phyloP scores from a whole-genome alignment of 352 stramenopile species.

The Phytophthora sp. region DNA sequence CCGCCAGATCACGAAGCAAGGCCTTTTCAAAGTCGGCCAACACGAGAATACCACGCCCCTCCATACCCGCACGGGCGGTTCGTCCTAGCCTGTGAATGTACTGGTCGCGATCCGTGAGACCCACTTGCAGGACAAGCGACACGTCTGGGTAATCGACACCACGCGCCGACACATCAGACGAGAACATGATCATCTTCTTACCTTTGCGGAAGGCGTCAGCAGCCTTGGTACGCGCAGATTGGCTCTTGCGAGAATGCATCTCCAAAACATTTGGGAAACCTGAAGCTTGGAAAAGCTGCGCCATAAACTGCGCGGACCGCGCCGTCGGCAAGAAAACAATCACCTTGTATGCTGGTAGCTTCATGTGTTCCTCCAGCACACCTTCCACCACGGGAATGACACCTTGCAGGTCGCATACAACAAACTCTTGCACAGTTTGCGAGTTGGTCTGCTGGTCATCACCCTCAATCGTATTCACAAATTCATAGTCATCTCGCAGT shows the following conservation, averaged over 20 bases:
- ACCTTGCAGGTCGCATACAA: constrained; percentile 73
- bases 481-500: constrained; percentile 84
- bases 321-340: constrained; percentile 95
- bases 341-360: constrained; percentile 90
- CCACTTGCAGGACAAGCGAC: constrained; percentile 87
- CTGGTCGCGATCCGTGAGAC: constrained; percentile 88
- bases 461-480: constrained; percentile 93
- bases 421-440: constrained; percentile 85
- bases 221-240: constrained; percentile 88
- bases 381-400: constrained; percentile 76
- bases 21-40: constrained; percentile 87
- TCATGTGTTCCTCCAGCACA: constrained; percentile 83
- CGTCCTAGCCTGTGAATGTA: constrained; percentile 96
- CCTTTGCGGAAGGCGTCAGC: constrained; percentile 89
- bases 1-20: constrained; percentile 72
- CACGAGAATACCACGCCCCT: constrained; percentile 82
- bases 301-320: constrained; percentile 88
- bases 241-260: constrained; percentile 97
- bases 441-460: constrained; percentile 91
- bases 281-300: constrained; percentile 86
- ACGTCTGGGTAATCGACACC: constrained; percentile 97
- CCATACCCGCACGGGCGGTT: constrained; percentile 90
- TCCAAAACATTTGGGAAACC: constrained; percentile 88
- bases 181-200: constrained; percentile 93
- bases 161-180: constrained; percentile 94